Base-by-base conservation (phyloP, 1,284 basidiomycete genomes). In the Trametes pubescens region DNA sequence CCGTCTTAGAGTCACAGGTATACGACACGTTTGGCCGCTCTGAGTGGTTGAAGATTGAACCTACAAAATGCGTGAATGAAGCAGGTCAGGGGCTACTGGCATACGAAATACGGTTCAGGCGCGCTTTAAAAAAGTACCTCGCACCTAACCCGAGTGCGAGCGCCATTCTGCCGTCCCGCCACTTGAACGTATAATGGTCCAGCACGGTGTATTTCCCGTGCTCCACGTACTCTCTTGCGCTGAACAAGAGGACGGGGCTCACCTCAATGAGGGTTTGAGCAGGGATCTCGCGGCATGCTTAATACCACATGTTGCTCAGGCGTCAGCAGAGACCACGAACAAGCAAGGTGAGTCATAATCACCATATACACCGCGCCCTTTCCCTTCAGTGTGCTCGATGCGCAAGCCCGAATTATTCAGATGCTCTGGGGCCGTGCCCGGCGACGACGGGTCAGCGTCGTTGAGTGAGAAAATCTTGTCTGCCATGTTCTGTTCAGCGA, bases 181-280 rank as follows among this genome's bases (percentile, higher is more conserved):
- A 98, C 48, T 86, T 89, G 73, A 96, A 96, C 0, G 93, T 90
- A 74, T 96, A 96, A 55, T 91, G 88, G 68, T 96, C 92, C 16
- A 97, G 79, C 0, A 92, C 77, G 0, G 93, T 96, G 69, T 90
- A 80, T 68, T 78, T 83, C 60, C 89, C 91, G 73, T 91, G 83
- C 8, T 77, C 71, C 51, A 86, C 82, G 74, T 95, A 95, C 76
- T 95, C 93, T 34, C 86, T 81, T 52, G 85, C 82, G 0, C 80
- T 78, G 70, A 97, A 88, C 8, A 98, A 80, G 11, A 98, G 81
- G n/a, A 95, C 93, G 0, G 96, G 96, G 63, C 91, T 92, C 66
- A 90, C 86, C 75, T 98, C 96, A 63, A 98, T 75, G 13, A 92
- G 63, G 0, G 89, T 91, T 18, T 87, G 83, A 1, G 84, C 79